Evolutionary conservation across 139 green algal species (phyloP), one percentile per base, ranked within the genome.

Genomic region (Chlorella sp.): DNA sequence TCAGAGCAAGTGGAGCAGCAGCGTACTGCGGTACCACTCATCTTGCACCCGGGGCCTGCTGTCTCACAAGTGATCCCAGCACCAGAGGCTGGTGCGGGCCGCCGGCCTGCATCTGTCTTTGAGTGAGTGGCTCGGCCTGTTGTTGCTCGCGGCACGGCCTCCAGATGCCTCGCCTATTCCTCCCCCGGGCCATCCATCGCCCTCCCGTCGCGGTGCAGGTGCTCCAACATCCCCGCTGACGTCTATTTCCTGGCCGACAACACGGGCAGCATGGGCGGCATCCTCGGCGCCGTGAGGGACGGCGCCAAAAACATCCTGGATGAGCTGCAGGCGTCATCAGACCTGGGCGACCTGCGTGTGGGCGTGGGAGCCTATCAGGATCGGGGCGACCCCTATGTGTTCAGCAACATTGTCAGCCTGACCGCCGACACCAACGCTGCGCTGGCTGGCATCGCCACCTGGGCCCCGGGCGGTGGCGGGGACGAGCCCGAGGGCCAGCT

Each of bases 201-300:
- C 44, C 44, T 51, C 44, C n/a, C n/a, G n/a, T n/a, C n/a, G n/a
- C n/a, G n/a, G n/a, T n/a, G 44, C 51, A 60, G 51, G 51, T 60
- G 51, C 51, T 21, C 12, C 12, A 21, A 60, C 51, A 41, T 74
- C 34, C 68, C 68, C 7, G 68, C 68, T 3, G 68, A 74, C 68
- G 68, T 74, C 1, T 74, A 30, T 34, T 47, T 74, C 68, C 68
- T 74, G 68, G 68, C 68, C 1, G 68, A 74, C 68, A 74, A 36
- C 17, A 74, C 68, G 17, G 32, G 68, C 68, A 47, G 32, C 68
- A 74, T 74, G 68, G 68, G 68, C 17, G 32, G 34, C 68, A 28
- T 51, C 32, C 20, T 74, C 20, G 26, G 34, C 17, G 68, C 68
- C 16, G 32, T 74, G 17, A 13, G 30, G 18, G 18, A 17, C 9